Percentiles rank a stretch among this genome's conserved stretches.
These are phyloP conservation scores for Chrysosporium keratinophilum DNA, from an alignment of 2,329 filamentous ascomycete genomes.

Conservation along the genomic window DNA sequence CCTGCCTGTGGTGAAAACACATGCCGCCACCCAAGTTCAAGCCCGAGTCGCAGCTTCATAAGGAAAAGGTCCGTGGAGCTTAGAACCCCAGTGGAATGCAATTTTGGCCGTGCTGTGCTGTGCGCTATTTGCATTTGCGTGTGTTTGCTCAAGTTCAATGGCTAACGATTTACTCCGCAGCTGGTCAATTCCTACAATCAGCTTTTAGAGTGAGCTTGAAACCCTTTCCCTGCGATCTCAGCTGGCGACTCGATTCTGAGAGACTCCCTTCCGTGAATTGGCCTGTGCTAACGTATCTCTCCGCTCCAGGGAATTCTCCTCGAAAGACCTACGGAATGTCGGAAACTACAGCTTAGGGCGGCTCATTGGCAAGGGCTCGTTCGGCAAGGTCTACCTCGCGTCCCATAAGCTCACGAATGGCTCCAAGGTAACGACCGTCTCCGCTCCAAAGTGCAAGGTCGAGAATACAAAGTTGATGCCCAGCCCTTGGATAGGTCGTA, in stretches of 20 bases:
- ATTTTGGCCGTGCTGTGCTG: background rate
- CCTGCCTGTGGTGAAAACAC: constrained; percentile 22
- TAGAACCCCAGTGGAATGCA: background rate
- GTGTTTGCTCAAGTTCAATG: background rate
- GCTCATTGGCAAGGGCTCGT: constrained; percentile 93
- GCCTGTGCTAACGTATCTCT: constrained; percentile 13
- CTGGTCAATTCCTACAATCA: constrained; percentile 96
- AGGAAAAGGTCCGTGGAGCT: constrained; percentile 47
- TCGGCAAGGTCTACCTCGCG: constrained; percentile 95
- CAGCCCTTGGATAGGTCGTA: constrained; percentile 57
- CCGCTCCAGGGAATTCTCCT: constrained; percentile 70
- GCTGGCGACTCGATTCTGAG: background rate
- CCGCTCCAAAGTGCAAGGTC: background rate
- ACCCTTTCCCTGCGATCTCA: background rate
- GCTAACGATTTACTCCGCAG: constrained; percentile 39
- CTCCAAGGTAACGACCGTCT: constrained; percentile 59
- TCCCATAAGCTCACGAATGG: constrained; percentile 96
- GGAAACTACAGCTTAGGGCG: constrained; percentile 89
- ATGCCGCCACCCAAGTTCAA: constrained; percentile 36
- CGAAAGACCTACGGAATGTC: constrained; percentile 79
- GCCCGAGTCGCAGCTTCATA: constrained; percentile 48
- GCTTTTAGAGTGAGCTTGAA: constrained; percentile 67
- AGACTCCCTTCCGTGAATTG: background rate
- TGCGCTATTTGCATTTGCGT: background rate
- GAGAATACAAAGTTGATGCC: constrained; percentile 2